Conservation (phyloP, 768 basidiomycete genomes). For the Kwoniella sp. region DNA sequence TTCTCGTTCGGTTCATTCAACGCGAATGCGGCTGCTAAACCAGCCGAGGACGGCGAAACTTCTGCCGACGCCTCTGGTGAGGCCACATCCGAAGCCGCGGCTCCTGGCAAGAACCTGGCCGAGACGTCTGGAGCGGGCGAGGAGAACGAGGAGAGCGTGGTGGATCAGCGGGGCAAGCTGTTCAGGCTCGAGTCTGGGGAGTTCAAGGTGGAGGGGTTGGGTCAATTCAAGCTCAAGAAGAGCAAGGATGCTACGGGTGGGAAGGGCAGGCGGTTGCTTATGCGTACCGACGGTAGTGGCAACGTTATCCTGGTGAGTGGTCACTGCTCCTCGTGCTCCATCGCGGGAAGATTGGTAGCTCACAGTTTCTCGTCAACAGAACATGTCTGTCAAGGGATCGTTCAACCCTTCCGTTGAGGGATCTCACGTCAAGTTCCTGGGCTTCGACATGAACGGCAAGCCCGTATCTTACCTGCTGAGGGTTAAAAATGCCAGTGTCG, state of each 20-base stretch:
- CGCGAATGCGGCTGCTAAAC: slow-evolving; percentile 5
- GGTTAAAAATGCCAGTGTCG: slow-evolving; percentile 30
- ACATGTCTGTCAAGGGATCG: slow-evolving; percentile 25
- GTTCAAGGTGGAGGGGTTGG: slow-evolving; percentile 23
- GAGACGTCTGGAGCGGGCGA: slow-evolving; percentile 35
- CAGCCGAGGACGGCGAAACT: background rate
- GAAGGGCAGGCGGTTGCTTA: slow-evolving; percentile 29
- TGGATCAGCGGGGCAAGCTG: slow-evolving; percentile 35
- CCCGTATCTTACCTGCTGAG: slow-evolving; percentile 24
- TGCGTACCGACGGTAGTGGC: slow-evolving; percentile 35
- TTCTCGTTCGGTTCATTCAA: slow-evolving; percentile 14
- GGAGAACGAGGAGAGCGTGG: slow-evolving; percentile 38
- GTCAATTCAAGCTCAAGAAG: slow-evolving; percentile 32
- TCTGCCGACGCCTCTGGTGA: slow-evolving; percentile 11
- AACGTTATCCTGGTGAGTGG: slow-evolving; percentile 34
- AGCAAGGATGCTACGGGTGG: slow-evolving; percentile 16
- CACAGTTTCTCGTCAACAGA: slow-evolving; percentile 10
- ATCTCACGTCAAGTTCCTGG: slow-evolving; percentile 30
- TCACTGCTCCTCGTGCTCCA: background rate
- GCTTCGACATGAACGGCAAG: slow-evolving; percentile 34
- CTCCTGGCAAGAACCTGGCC: slow-evolving; percentile 32
- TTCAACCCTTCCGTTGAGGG: slow-evolving; percentile 28
- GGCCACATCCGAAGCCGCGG: slow-evolving; percentile 6
- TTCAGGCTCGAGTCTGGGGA: slow-evolving; percentile 20
- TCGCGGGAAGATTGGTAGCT: background rate